Evolutionary conservation across 768 basidiomycete genomes (phyloP).

Genomic region (Hericium rajendrae): DNA sequence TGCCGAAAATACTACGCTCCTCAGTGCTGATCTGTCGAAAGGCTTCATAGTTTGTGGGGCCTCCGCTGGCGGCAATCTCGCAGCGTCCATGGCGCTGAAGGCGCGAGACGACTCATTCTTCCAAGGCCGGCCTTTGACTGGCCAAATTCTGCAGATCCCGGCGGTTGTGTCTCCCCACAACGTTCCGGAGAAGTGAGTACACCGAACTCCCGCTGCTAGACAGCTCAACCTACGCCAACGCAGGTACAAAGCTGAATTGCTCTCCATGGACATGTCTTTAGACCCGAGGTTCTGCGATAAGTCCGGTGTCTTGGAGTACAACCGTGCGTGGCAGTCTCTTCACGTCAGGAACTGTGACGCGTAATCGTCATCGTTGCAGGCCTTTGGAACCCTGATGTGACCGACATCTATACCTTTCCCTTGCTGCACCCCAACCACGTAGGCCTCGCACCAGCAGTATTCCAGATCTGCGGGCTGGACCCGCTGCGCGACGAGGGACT

Average conservation of each 20-base stretch:
- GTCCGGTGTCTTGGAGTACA: too few relatives aligned
- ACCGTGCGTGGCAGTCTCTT: too few relatives aligned
- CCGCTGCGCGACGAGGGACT: neutral
- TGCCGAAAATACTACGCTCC: neutral
- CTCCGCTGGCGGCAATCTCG: constrained; percentile 1
- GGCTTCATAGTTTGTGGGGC: neutral
- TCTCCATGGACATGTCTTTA: neutral
- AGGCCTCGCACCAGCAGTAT: neutral
- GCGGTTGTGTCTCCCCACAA: neutral
- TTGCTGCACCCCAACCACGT: neutral
- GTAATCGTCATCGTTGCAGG: too few relatives aligned
- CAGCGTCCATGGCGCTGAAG: neutral
- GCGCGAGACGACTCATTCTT: neutral
- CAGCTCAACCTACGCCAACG: too few relatives aligned
- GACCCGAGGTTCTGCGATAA: neutral
- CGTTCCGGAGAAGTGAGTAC: neutral
- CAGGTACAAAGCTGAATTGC: neutral
- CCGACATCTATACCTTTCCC: too few relatives aligned
- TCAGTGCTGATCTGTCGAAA: neutral
- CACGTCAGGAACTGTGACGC: too few relatives aligned
- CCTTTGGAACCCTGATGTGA: too few relatives aligned
- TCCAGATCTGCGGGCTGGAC: constrained; percentile 1
- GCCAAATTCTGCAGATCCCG: neutral
- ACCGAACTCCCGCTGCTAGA: too few relatives aligned
- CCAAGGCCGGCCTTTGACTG: neutral